These are phyloP conservation scores for Thyridium curvatum DNA, from an alignment of 2,329 filamentous ascomycete species.

Conservation along the genomic window DNA sequence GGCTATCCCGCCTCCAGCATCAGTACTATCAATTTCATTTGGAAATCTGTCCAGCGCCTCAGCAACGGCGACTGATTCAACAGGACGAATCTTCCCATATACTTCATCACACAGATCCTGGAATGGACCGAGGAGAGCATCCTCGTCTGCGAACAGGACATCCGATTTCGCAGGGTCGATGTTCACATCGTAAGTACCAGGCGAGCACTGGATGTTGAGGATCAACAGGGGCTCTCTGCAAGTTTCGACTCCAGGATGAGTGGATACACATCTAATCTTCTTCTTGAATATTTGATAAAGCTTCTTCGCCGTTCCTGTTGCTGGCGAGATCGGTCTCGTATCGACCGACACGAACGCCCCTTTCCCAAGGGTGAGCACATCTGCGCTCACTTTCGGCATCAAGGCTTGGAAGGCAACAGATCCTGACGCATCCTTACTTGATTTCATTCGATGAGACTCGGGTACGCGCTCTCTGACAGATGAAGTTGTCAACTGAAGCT, in stretches of 20 bases:
- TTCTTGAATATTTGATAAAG: conserved; percentile 47
- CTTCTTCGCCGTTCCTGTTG: conserved; percentile 52
- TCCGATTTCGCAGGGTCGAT: conserved; percentile 67
- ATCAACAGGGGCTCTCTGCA: conserved; percentile 53
- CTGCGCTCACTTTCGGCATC: conserved; percentile 45
- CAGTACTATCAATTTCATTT: too few species aligned
- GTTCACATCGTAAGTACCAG: conserved; percentile 63
- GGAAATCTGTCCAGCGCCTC: too few species aligned
- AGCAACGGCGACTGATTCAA: too few species aligned
- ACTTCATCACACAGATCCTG: conserved; percentile 32
- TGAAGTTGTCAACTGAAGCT: conserved; percentile 39
- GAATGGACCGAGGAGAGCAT: conserved; percentile 36
- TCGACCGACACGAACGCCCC: conserved; percentile 63
- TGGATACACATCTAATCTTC: conserved; percentile 26
- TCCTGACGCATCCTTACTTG: neutral
- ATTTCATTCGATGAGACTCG: neutral
- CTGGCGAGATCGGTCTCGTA: conserved; percentile 53
- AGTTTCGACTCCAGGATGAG: neutral
- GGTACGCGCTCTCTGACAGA: conserved; percentile 4
- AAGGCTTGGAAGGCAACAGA: conserved; percentile 42
- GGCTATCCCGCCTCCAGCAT: too few species aligned
- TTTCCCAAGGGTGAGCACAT: conserved; percentile 35
- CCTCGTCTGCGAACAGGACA: conserved; percentile 58
- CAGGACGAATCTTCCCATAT: conserved; percentile 20
- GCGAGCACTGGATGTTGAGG: conserved; percentile 56